Conservation (phyloP, 345 rosid species). For the Eucalyptus fibrosa region DNA sequence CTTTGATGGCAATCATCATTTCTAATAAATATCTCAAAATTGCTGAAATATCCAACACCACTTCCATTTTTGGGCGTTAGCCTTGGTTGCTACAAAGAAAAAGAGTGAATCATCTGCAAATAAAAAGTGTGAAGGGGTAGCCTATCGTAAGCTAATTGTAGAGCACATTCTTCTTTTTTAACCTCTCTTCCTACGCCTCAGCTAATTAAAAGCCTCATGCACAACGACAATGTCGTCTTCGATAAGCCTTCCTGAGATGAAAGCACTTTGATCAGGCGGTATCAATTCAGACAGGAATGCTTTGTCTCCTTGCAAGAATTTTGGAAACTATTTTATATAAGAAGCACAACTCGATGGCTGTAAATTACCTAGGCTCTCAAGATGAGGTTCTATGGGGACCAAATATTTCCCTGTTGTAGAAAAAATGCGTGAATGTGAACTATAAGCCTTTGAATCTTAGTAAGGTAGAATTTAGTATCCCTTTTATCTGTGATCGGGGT, state of each 20-base stretch:
- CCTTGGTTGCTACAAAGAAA: background rate
- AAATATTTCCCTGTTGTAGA: background rate
- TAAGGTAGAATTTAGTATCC: background rate
- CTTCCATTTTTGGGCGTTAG: background rate
- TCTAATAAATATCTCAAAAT: too few species aligned
- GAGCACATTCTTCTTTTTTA: background rate
- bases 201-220: background rate
- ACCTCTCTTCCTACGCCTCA: background rate
- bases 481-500: background rate
- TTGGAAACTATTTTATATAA: background rate
- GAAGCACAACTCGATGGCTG: background rate
- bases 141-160: background rate
- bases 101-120: background rate
- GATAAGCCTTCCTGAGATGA: background rate
- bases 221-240: background rate
- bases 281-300: background rate
- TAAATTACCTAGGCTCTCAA: background rate
- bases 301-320: background rate
- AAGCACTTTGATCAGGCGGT: background rate
- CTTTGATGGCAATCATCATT: accelerated
- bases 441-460: background rate
- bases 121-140: background rate
- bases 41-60: too few species aligned
- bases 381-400: background rate
- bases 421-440: background rate